These are phyloP conservation scores for Mycosarcoma mackinlayi DNA, from an alignment of 1,284 basidiomycete genomes.

Conservation along the genomic window DNA sequence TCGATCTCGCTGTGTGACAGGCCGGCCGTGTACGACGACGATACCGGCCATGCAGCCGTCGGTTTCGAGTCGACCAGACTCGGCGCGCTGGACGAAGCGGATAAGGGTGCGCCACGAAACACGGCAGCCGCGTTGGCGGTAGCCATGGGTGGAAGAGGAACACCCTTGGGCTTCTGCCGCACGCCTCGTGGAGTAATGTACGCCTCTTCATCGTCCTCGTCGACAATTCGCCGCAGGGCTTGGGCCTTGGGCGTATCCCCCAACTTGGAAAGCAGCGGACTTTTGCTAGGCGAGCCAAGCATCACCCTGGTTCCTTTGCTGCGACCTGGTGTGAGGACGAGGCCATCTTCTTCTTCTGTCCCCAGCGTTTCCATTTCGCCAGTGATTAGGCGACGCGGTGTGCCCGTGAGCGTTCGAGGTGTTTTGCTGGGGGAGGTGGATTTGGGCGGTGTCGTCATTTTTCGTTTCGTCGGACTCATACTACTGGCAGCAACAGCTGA, in stretches of 20 bases:
- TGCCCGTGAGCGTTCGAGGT: slow-evolving; percentile 16
- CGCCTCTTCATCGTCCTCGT: slow-evolving; percentile 46
- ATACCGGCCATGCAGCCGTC: not conserved
- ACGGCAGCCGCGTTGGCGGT: slow-evolving; percentile 42
- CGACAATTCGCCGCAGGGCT: slow-evolving; percentile 25
- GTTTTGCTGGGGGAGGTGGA: slow-evolving; percentile 38
- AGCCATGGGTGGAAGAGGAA: slow-evolving; percentile 33
- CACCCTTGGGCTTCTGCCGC: slow-evolving; percentile 32
- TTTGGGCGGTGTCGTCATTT: slow-evolving; percentile 27
- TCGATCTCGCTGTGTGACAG: slow-evolving; percentile 18
- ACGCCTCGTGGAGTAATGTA: slow-evolving; percentile 46
- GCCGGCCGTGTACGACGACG: not conserved
- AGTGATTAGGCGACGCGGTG: slow-evolving; percentile 23
- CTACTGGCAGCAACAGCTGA: not conserved
- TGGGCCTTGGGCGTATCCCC: slow-evolving; percentile 22
- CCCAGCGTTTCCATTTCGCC: slow-evolving; percentile 29
- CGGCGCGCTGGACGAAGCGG: slow-evolving; percentile 21
- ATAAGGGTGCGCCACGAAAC: slow-evolving; percentile 20
- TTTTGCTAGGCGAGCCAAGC: slow-evolving; percentile 38
- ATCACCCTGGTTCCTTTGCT: slow-evolving; percentile 30
- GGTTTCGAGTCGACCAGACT: slow-evolving; percentile 1
- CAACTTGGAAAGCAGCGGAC: slow-evolving; percentile 17
- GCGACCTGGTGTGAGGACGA: slow-evolving; percentile 47
- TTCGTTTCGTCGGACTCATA: slow-evolving; percentile 34
- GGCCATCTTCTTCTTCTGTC: slow-evolving; percentile 46